Conservation (phyloP, 495 filamentous ascomycete genomes). For the Trichoderma virens region DNA sequence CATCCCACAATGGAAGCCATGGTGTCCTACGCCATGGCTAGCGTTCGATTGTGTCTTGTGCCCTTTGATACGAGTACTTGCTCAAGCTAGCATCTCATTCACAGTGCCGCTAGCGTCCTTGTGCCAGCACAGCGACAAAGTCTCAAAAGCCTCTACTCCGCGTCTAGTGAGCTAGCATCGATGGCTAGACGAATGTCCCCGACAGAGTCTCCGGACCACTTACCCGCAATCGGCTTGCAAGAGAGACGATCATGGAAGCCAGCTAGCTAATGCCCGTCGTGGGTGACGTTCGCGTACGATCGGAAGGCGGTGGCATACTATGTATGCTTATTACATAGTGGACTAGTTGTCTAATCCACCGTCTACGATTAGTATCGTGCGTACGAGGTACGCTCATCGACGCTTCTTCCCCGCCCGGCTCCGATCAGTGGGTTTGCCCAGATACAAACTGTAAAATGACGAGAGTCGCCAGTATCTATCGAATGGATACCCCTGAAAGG, state of each 20-base stretch:
- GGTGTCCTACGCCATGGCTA: background rate
- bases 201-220: background rate
- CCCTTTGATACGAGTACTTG: background rate
- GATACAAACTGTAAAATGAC: background rate
- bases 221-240: background rate
- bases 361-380: background rate
- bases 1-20: background rate
- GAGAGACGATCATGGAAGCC: background rate
- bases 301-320: background rate
- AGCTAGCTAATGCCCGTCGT: background rate
- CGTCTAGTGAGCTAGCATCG: background rate
- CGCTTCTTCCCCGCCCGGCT: background rate
- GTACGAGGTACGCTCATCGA: background rate
- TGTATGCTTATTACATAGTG: too few relatives aligned
- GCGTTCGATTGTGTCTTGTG: background rate
- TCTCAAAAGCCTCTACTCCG: background rate
- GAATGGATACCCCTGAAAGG: background rate
- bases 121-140: background rate
- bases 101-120: background rate
- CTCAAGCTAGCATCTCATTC: background rate
- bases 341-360: background rate
- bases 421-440: background rate
- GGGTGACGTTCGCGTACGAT: background rate
- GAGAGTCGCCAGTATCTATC: background rate
- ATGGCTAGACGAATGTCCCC: background rate